Conservation (phyloP, 305 asterid genomes). For the Withania somnifera region DNA sequence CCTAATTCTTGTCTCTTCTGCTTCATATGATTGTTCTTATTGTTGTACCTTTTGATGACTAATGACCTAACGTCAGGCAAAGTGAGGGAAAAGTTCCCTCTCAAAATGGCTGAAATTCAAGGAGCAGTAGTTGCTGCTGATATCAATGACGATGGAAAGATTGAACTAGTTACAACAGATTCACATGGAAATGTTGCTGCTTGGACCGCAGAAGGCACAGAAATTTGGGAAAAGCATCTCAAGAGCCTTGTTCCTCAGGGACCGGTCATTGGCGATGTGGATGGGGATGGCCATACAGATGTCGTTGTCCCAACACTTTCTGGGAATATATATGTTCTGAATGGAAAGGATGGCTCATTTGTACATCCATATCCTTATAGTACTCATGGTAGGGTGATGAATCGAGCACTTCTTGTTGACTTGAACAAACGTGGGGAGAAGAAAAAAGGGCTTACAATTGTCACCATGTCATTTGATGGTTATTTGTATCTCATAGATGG, state of each 20-base stretch:
- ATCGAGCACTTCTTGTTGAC: constrained; percentile 91
- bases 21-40: too few species aligned
- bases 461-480: constrained; percentile 91
- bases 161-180: constrained; percentile 86
- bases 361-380: constrained; percentile 86
- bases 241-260: constrained; percentile 87
- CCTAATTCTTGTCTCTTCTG: too few species aligned
- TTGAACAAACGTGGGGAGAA: constrained; percentile 80
- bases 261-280: constrained; percentile 83
- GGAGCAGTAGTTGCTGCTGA: constrained; percentile 95
- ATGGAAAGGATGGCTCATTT: constrained; percentile 91
- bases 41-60: too few species aligned
- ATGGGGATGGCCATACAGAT: constrained; percentile 97
- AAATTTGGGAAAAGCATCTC: constrained; percentile 83
- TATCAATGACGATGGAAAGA: constrained; percentile 95
- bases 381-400: constrained; percentile 97
- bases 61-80: too few species aligned
- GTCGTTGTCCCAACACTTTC: constrained; percentile 88
- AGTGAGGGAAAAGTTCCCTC: constrained; percentile 84
- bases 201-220: constrained; percentile 92
- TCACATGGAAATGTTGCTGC: constrained; percentile 98
- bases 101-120: constrained; percentile 99
- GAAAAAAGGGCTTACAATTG: constrained; percentile 85
- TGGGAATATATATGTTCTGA: constrained; percentile 90
- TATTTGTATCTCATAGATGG: constrained; percentile 93